These are phyloP conservation scores for Colletotrichum euphorbiae DNA, from an alignment of 2,329 filamentous ascomycete genomes.

Conservation along the genomic window DNA sequence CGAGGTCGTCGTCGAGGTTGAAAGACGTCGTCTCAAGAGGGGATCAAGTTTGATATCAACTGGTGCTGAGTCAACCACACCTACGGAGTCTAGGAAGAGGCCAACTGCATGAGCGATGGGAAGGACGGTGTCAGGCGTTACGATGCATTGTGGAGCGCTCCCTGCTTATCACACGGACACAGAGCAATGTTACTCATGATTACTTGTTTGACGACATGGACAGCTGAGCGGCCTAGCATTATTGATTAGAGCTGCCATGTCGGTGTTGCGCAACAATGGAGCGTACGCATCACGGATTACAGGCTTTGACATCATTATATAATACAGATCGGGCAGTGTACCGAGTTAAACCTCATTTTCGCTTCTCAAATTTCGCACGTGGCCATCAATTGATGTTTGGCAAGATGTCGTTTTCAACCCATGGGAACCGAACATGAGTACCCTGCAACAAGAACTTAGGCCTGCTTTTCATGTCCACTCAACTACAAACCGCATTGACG, in stretches of 20 bases:
- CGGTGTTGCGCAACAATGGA: conserved; percentile 10
- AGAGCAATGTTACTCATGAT: conserved; percentile 18
- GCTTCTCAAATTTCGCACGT: no score
- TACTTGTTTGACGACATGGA: conserved; percentile 16
- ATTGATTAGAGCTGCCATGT: conserved; percentile 6
- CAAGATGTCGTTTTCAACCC: no score
- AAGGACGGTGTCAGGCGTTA: conserved; percentile 33
- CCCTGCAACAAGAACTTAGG: no score
- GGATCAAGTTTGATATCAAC: conserved; percentile 5
- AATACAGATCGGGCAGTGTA: conserved; percentile 16
- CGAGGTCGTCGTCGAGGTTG: no score
- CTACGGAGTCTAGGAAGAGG: conserved; percentile 12
- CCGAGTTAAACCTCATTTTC: no score
- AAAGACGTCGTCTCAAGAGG: conserved; percentile 1
- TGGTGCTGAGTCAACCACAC: conserved; percentile 5
- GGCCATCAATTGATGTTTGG: no score
- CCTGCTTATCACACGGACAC: conserved; percentile 13
- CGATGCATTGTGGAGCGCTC: conserved; percentile 28
- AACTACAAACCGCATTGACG: no score
- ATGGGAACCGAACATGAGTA: no score
- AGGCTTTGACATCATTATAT: conserved; percentile 17
- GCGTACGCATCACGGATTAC: conserved; percentile 2
- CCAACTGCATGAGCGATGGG: conserved; percentile 31
- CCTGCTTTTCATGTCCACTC: no score
- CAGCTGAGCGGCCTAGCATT: conserved; percentile 11